A percentile compares a stretch with the other conserved stretches of the same genome.
These are phyloP conservation scores for Thielaviopsis euricoi DNA, from an alignment of 2,329 filamentous ascomycete species.

Conservation along the genomic window DNA sequence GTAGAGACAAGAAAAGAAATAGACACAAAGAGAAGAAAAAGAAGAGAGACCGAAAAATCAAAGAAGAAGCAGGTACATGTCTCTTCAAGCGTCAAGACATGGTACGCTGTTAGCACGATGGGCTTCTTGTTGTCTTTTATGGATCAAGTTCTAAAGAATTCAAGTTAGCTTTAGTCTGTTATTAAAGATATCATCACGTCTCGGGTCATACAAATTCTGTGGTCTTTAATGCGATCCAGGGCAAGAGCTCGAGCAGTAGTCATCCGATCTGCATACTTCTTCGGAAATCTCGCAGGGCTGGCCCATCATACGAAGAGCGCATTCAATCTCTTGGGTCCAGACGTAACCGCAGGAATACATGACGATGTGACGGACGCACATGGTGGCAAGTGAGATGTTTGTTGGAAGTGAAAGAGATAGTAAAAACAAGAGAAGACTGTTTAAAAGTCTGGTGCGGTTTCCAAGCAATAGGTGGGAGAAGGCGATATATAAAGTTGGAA, in stretches of 20 bases:
- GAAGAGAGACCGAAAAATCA: neutral
- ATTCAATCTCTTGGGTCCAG: neutral
- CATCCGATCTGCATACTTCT: neutral
- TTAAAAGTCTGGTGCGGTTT: too few relatives aligned
- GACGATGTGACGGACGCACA: constrained; percentile 6
- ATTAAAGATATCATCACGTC: too few relatives aligned
- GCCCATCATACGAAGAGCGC: neutral
- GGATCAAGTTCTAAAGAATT: too few relatives aligned
- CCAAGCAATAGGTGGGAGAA: too few relatives aligned
- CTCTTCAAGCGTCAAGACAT: too few relatives aligned
- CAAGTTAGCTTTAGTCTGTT: too few relatives aligned
- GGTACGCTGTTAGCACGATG: too few relatives aligned
- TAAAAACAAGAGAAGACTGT: neutral
- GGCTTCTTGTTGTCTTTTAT: too few relatives aligned
- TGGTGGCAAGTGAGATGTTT: neutral
- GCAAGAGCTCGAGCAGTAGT: neutral
- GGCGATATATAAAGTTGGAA: too few relatives aligned
- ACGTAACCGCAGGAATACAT: constrained; percentile 5
- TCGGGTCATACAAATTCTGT: too few relatives aligned
- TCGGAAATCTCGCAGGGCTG: neutral
- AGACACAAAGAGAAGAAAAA: neutral
- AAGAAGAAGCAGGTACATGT: too few relatives aligned
- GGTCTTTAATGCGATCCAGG: neutral
- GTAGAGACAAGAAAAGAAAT: neutral
- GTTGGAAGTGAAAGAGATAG: neutral